Evolutionary conservation across 352 stramenopile genomes (phyloP).

Genomic region (Globisporangium paddicum): DNA sequence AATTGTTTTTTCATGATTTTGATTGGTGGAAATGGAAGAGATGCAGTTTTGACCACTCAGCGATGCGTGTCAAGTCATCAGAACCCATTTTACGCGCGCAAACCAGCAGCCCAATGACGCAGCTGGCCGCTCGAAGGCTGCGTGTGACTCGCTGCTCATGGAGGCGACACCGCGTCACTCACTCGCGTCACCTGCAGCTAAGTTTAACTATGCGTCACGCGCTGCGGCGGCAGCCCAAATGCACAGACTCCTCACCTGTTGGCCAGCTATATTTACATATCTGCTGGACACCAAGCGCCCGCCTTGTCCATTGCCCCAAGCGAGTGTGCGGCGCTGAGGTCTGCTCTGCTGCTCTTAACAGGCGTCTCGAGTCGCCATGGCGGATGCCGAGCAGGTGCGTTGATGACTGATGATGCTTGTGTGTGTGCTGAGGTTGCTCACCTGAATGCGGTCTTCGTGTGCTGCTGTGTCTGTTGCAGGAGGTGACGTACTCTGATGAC

Average conservation of each 20-base stretch:
- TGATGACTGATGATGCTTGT: too few species aligned
- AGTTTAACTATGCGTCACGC: too few species aligned
- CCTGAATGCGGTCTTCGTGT: too few species aligned
- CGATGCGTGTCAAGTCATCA: conserved; percentile 1
- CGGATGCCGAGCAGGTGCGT: conserved; percentile 17
- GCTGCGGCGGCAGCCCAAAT: too few species aligned
- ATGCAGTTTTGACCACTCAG: neutral
- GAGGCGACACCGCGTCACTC: too few species aligned
- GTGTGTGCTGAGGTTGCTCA: too few species aligned
- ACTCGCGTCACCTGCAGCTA: neutral
- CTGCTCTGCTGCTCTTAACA: neutral
- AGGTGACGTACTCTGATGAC: conserved; percentile 40
- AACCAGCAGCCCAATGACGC: neutral
- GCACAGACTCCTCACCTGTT: neutral
- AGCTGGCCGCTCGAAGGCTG: neutral
- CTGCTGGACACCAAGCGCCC: neutral
- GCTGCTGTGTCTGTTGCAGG: conserved; percentile 12
- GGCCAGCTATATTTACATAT: neutral
- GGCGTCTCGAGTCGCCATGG: conserved; percentile 15
- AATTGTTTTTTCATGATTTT: neutral
- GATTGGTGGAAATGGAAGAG: neutral
- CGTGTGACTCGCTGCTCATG: neutral
- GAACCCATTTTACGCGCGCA: neutral
- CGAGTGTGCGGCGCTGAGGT: neutral
- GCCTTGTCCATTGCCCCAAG: neutral